Evolutionary conservation across 2,329 filamentous ascomycete species (phyloP), one percentile per base, ranked within the genome.

Genomic region (Parasarocladium wereldwijsianum): DNA sequence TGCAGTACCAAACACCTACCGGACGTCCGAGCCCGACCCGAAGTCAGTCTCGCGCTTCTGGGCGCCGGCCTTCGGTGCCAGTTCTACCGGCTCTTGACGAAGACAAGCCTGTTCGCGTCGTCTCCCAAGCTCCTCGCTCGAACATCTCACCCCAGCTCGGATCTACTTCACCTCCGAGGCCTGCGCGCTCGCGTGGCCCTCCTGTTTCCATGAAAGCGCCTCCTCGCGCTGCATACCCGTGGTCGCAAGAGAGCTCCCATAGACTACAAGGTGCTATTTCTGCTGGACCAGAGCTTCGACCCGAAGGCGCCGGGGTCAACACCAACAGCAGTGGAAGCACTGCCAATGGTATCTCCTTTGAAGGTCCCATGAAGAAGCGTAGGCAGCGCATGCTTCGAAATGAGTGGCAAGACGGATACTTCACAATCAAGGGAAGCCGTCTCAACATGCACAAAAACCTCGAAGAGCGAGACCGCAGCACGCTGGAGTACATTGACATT

Each of bases 301-400:
- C 40, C 5, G 29, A 27, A 11, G 29, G 34, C 9, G 32, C 46
- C 41, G 34, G 49, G 43, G 36, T 43, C 26, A 36, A 30, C 17
- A 21, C 28, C 3, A 24, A 17, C 13, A 15, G 15, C 7, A n/a
- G n/a, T n/a, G n/a, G n/a, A n/a, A n/a, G n/a, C n/a, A n/a, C n/a
- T n/a, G 28, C 19, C 3, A 21, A 30, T 24, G 70, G 72, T 33
- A 55, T 78, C 38, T 70, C 71, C 19, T 82, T 86, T 52, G 71
- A 81, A 29, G 90, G 90, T 2, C 85, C 76, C 54, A 93, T 98
- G 74, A 86, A 84, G 64, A 93, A 93, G 64, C 82, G 87, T 47
- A 84, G 84, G 59, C 92, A 79, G 19, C 76, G 75, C 46, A 75
- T 93, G 62, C 70, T 93, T 36, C 81, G 84, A 24, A 82, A 93